Evolutionary conservation across 2,329 filamentous ascomycete genomes (phyloP).

Genomic region (Colletotrichum lupini): DNA sequence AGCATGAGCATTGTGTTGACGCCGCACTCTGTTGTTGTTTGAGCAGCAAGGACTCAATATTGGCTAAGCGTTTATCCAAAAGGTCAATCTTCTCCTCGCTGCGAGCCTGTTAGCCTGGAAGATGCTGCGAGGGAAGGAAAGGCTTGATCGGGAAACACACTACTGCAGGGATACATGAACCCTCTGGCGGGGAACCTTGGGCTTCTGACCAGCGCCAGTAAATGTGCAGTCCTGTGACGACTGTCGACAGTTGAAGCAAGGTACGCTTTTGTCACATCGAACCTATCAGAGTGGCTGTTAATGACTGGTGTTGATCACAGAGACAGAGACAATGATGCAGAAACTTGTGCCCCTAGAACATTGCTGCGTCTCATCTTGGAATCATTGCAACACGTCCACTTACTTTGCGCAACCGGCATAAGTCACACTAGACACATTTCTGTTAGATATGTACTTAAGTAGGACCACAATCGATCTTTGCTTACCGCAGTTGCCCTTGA

Average conservation of each 20-base stretch:
- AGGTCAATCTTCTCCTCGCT: constrained; percentile 18
- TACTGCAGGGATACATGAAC: constrained; percentile 7
- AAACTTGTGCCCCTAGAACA: not conserved
- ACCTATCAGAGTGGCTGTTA: not conserved
- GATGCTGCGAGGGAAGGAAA: not conserved
- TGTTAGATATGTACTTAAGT: not conserved
- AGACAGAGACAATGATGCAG: not conserved
- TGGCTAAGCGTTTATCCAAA: not conserved
- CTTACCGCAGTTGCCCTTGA: constrained; percentile 13
- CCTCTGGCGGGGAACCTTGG: constrained; percentile 13
- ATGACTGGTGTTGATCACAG: not conserved
- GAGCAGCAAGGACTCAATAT: constrained; percentile 3
- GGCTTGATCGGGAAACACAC: not conserved
- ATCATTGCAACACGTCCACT: not conserved
- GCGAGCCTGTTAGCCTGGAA: not conserved
- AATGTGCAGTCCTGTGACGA: constrained; percentile 4
- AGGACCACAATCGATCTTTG: not conserved
- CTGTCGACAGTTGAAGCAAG: constrained; percentile 11
- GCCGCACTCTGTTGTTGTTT: not conserved
- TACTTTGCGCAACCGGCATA: constrained; percentile 13
- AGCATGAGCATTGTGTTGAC: not conserved
- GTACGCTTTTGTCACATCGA: constrained; percentile 10
- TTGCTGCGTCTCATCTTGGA: no score
- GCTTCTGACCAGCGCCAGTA: constrained; percentile 16
- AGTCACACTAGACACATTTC: not conserved